These are phyloP conservation scores for Urtica urens DNA, from an alignment of 306 rosid species.

Conservation along the genomic window DNA sequence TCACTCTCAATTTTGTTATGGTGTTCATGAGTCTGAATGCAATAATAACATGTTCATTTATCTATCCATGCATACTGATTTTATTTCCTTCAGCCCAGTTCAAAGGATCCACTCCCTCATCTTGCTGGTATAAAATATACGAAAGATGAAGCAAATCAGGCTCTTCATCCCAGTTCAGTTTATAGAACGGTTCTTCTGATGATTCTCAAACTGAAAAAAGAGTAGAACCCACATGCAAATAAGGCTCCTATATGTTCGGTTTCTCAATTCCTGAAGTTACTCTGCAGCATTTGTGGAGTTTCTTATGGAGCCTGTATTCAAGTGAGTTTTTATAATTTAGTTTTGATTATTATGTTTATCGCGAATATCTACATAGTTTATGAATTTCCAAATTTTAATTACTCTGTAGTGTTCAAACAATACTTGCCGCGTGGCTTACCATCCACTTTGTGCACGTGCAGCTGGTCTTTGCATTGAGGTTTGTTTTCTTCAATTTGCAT, in stretches of 20 bases:
- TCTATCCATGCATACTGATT: conserved; percentile 3
- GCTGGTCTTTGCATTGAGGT: conserved; percentile 99
- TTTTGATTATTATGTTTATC: neutral
- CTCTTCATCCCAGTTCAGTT: too few species aligned
- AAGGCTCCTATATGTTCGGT: conserved; percentile 94
- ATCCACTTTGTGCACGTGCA: conserved; percentile 99
- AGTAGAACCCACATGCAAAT: conserved; percentile 33
- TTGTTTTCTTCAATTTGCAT: conserved; percentile 16
- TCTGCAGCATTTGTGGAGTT: conserved; percentile 91
- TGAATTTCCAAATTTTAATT: neutral
- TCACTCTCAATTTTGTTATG: too few species aligned
- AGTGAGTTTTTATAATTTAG: conserved; percentile 38
- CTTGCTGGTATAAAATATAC: conserved; percentile 86
- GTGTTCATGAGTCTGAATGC: neutral
- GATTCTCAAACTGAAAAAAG: conserved; percentile 33
- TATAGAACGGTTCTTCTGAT: conserved; percentile 38
- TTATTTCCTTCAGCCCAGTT: conserved; percentile 51
- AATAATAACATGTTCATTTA: conserved; percentile 2
- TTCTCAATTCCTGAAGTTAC: conserved; percentile 69
- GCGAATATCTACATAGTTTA: neutral
- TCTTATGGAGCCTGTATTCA: conserved; percentile 98
- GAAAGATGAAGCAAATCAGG: conserved; percentile 47
- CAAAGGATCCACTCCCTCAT: conserved; percentile 67
- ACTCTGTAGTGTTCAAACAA: conserved; percentile 74
- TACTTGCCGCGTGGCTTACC: conserved; percentile 90